Base-by-base conservation (phyloP, 2,329 filamentous ascomycete genomes). In the Teratosphaeria epicoccoides region DNA sequence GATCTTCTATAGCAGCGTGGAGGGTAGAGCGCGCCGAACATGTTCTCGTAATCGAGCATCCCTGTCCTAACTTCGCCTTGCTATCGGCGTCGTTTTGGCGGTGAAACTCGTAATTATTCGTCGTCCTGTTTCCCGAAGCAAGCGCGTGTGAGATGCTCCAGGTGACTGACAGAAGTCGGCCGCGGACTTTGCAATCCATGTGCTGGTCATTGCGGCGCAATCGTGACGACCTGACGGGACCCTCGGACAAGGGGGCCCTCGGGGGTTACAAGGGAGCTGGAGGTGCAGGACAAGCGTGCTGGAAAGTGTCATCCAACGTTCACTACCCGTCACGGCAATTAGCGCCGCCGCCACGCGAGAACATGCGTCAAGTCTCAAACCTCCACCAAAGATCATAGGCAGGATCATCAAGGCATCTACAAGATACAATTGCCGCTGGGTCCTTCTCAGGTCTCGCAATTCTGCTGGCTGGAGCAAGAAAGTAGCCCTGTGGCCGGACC, bases 21-120 rank as follows among this genome's bases (percentile, higher is more conserved):
- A 40, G 17, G n/a, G 23, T 26, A 14, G 43, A 51, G 43, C 37
- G 23, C 54, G 54, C 54, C 54, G 52, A 56, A 56, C 54, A 55
- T 49, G 53, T 56, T 52, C 49, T 26, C 43, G n/a, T 47, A 12
- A 23, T n/a, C 51, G 20, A 25, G 14, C 20, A 28, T 45, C 46
- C 29, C 24, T 44, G 24, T 46, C 25, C 37, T 26, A 24, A 7
- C 10, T 28, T 48, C 24, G 43, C 46, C 49, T 47, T 47, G 33
- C 14, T 17, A 37, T 22, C 45, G n/a, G 43, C 37, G 17, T 44
- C 12, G 25, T 55, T 55, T 47, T 52, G 43, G 57, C 57, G 57
- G 57, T 59, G 57, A 59, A 48, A 49, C 55, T 55, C 47, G 49
- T 29, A 17, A 40, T 17, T 17, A 17, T 20, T 17, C 33, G 33